Evolutionary conservation across 495 filamentous ascomycete genomes (phyloP), one percentile per base, ranked within the genome.

Genomic region (Clohesyomyces aquaticus): DNA sequence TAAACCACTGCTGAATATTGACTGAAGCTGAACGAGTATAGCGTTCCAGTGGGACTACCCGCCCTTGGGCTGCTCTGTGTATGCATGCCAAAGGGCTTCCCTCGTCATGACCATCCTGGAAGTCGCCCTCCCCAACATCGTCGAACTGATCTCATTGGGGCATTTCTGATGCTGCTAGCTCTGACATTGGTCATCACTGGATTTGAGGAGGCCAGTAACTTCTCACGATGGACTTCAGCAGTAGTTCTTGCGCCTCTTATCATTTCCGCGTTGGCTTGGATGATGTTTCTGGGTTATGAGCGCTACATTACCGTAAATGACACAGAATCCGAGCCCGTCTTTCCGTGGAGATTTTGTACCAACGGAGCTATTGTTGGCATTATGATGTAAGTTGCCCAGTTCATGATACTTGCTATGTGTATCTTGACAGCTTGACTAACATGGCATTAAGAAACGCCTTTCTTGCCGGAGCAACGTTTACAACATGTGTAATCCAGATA

Each of bases 191-290:
- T 65, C 22, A 45, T 68, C 28, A 46, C 58, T 11, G 65, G 45
- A 19, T 47, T 68, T 16, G 53, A 65, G 45, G 65, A 65, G 55
- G 65, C 50, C 4, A 54, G 61, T 19, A 54, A 35, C 11, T 47
- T 45, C 21, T 48, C 29, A 18, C 25, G 53, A 21, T 65, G 65
- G 65, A 59, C 25, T 11, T 61, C 63, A 2, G 47, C 56, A 19
- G 9, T 19, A 11, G 63, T 61, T 3, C 21, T 66, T 3, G 57
- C 28, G 29, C 57, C 47, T 14, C 19, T 66, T 11, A 18, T 48
- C 16, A n/a, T 66, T 2, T 66, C 55, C 4, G 42, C 21, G 10
- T 6, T 27, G 18, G 18, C 27, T 1, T 54, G 46, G 32, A 38
- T 52, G 0, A 18, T 46, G 2, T 66, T 66, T 32, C 41, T 66